Evolutionary conservation across 2,329 filamentous ascomycete species (phyloP), one percentile per base, ranked within the genome.

Genomic region (Beauveria sp.): DNA sequence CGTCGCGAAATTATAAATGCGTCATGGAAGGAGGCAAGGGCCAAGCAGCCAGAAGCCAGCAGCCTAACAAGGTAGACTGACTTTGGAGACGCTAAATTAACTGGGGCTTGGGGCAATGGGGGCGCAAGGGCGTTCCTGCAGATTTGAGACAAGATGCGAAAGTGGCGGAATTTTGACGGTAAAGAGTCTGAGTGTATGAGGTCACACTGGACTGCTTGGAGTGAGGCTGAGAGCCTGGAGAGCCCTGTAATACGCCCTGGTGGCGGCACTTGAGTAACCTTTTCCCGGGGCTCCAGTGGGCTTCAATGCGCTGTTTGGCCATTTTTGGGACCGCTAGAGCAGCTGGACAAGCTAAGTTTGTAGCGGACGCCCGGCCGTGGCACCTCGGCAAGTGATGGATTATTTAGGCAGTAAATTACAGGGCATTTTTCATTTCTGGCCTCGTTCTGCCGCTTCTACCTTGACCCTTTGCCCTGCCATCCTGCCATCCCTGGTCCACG

Each of bases 1-100:
- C 14, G 48, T 60, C 40, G 26, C 49, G 49, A 45, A 52, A 53
- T 53, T 60, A 60, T 60, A 60, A 52, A 50, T 26, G 56, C 12
- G 43, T 52, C 48, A 51, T 60, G 34, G 31, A 22, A 24, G 24
- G 40, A 45, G 24, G n/a, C 14, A 22, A 51, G 45, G 22, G 8
- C 43, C 22, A 40, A 53, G 40, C 20, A 52, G 57, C 57, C 26
- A 31, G 31, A 3, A 34, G 31, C 31, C 10, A 28, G 31, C 31
- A 34, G 31, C 31, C 31, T 34, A 34, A 34, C 31, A 34, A 45
- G 10, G 18, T 22, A 60, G 48, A 60, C 16, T 50, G 57, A 48
- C 12, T 48, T 60, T n/a, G 57, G 14, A 16, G 24, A n/a, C 57
- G 38, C 48, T 28, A 26, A 24, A 24, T 24, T 24, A 24, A 24